These are phyloP conservation scores for Daedaleopsis nitida DNA, from an alignment of 768 basidiomycete species.

Conservation along the genomic window DNA sequence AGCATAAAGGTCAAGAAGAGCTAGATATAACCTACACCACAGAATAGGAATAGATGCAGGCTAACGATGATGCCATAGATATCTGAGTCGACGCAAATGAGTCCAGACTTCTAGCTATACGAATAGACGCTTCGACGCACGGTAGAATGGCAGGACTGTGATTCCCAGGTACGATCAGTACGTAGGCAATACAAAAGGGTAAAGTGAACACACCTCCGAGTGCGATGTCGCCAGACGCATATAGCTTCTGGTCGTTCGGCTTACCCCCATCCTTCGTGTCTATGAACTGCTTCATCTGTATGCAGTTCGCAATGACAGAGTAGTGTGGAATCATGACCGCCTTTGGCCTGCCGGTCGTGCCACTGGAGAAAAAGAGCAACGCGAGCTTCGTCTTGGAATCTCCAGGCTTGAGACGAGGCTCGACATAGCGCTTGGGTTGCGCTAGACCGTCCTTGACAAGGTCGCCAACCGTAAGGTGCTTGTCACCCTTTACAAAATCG, in stretches of 20 bases:
- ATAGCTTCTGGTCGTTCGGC: slow-evolving; percentile 4
- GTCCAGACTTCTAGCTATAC: slow-evolving; percentile 7
- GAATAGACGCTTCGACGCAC: slow-evolving; percentile 4
- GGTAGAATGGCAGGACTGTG: slow-evolving; percentile 23
- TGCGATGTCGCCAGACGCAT: slow-evolving; percentile 57
- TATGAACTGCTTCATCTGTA: slow-evolving; percentile 43
- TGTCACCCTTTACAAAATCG: slow-evolving; percentile 13
- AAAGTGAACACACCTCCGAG: slow-evolving; percentile 47
- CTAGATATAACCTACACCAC: slow-evolving; percentile 45
- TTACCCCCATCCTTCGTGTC: slow-evolving; percentile 24
- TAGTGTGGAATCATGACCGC: slow-evolving; percentile 42
- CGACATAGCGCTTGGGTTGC: slow-evolving; percentile 42
- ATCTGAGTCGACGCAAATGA: slow-evolving; percentile 42
- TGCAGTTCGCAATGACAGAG: slow-evolving; percentile 36
- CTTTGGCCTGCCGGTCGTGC: slow-evolving; percentile 78
- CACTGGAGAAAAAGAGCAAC: slow-evolving; percentile 72
- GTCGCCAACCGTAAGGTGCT: slow-evolving; percentile 42
- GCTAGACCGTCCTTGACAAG: slow-evolving; percentile 52
- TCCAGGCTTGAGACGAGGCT: slow-evolving; percentile 52
- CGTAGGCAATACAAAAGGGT: not conserved
- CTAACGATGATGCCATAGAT: slow-evolving; percentile 69
- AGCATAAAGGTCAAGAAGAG: not conserved
- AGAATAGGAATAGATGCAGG: slow-evolving; percentile 59
- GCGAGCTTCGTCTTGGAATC: slow-evolving; percentile 73
- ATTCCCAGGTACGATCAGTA: not conserved